Percentiles rank a stretch among this genome's conserved stretches.
phyloP scores from a whole-genome alignment of 139 green algal genomes.

The Limnomonas spitsbergensis region DNA sequence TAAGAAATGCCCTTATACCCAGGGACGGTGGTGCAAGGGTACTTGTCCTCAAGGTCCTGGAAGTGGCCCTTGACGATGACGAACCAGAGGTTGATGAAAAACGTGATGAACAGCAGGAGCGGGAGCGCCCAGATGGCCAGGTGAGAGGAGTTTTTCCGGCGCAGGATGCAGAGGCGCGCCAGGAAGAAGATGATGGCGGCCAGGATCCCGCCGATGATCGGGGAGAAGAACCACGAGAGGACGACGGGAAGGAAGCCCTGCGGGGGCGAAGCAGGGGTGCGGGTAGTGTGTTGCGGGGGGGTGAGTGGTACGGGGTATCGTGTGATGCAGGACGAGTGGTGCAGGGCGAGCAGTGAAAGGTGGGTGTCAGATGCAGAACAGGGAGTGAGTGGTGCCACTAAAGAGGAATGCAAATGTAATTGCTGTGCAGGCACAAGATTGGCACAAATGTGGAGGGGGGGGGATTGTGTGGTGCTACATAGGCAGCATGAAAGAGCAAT shows the following conservation, averaged over 20 bases:
- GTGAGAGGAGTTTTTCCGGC: conserved; percentile 24
- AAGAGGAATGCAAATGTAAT: background rate
- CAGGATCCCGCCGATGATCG: conserved; percentile 21
- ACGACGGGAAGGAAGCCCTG: conserved; percentile 11
- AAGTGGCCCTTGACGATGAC: conserved; percentile 28
- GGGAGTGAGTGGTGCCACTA: too few relatives aligned
- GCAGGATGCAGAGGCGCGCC: conserved; percentile 26
- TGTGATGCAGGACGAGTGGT: conserved; percentile 7
- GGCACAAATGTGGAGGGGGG: too few relatives aligned
- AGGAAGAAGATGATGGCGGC: conserved; percentile 21
- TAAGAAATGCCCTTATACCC: background rate
- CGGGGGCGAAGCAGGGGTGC: too few relatives aligned
- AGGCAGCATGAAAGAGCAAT: background rate
- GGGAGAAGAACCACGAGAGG: conserved; percentile 39
- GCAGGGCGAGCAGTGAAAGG: background rate
- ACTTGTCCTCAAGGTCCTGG: background rate
- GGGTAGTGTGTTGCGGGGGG: too few relatives aligned
- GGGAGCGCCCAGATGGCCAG: conserved; percentile 35
- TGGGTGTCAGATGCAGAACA: too few relatives aligned
- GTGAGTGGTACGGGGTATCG: too few relatives aligned
- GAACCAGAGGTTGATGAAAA: conserved; percentile 41
- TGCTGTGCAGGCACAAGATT: background rate
- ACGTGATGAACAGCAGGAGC: conserved; percentile 35
- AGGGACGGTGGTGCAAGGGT: background rate
- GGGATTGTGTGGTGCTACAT: background rate